Conservation (phyloP, 2,329 filamentous ascomycete species). For the Alternaria ethzedia region DNA sequence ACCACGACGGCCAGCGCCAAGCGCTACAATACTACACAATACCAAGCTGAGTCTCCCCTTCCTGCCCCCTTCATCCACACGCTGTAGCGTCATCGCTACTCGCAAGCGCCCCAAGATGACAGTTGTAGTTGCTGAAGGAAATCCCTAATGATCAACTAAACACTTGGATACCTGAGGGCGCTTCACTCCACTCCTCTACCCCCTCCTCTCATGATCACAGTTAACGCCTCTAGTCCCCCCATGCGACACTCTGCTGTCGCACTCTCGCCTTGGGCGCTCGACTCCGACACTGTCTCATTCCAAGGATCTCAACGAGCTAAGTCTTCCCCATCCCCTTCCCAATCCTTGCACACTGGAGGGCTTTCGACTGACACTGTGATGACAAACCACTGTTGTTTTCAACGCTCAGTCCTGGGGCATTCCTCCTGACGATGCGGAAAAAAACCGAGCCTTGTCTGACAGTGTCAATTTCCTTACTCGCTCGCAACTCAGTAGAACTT, state of each 20-base stretch:
- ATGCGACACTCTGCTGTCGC: not conserved
- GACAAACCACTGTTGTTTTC: not conserved
- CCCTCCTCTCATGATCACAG: not conserved
- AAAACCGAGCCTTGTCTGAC: not conserved
- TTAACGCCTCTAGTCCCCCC: not conserved
- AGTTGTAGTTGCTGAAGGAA: not conserved
- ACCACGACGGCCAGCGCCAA: not conserved
- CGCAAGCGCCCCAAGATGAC: not conserved
- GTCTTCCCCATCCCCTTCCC: not conserved
- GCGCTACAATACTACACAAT: not conserved
- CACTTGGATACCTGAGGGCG: not conserved
- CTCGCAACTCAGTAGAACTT: not conserved
- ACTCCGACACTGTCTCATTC: not conserved
- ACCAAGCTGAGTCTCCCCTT: not conserved
- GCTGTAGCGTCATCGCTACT: not conserved
- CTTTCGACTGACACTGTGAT: not conserved
- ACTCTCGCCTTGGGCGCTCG: not conserved
- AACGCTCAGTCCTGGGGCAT: not conserved
- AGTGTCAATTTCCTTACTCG: not conserved
- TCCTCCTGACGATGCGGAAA: not conserved
- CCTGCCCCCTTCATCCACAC: not conserved
- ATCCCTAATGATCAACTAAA: not conserved
- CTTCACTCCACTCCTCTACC: not conserved
- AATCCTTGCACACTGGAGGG: not conserved
- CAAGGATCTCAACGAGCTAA: not conserved